A percentile compares a stretch with the other conserved stretches of the same genome.
phyloP scores from a whole-genome alignment of 768 basidiomycete species.

The Naganishia vishniacii region DNA sequence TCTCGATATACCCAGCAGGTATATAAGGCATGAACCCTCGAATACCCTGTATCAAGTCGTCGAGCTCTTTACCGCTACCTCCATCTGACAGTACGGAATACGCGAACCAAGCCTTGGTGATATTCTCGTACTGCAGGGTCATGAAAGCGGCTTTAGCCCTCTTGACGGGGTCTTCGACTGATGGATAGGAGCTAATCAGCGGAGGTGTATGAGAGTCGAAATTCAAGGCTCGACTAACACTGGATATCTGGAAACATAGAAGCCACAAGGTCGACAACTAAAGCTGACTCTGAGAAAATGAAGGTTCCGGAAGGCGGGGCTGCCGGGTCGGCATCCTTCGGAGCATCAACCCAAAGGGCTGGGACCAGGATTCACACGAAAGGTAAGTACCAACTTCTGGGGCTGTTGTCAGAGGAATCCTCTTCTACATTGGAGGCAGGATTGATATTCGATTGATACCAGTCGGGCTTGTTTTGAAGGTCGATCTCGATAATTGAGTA shows the following conservation, averaged over 20 bases:
- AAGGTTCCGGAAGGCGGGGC: constrained; percentile 59
- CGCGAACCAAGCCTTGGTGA: constrained; percentile 50
- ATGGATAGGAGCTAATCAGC: not conserved
- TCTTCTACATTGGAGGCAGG: constrained; percentile 63
- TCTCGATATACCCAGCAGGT: constrained; percentile 49
- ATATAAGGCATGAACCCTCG: constrained; percentile 54
- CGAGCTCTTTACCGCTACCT: constrained; percentile 52
- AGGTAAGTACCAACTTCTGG: no score
- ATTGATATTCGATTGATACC: constrained; percentile 64
- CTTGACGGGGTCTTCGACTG: constrained; percentile 52
- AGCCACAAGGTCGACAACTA: constrained; percentile 62
- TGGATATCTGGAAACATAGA: constrained; percentile 55
- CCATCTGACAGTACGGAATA: constrained; percentile 47
- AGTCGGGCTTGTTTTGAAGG: constrained; percentile 59
- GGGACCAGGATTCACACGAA: constrained; percentile 52
- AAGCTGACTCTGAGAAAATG: constrained; percentile 62
- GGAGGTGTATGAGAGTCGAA: no score
- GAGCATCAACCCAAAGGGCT: constrained; percentile 61
- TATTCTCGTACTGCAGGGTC: constrained; percentile 52
- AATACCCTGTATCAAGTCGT: constrained; percentile 53
- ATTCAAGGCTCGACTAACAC: constrained; percentile 51
- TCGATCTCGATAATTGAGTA: constrained; percentile 59
- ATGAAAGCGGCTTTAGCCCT: constrained; percentile 63
- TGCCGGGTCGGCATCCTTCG: constrained; percentile 54
- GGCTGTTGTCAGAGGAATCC: no score